phyloP scores from a whole-genome alignment of 2,329 filamentous ascomycete genomes.

The Alternaria solani region DNA sequence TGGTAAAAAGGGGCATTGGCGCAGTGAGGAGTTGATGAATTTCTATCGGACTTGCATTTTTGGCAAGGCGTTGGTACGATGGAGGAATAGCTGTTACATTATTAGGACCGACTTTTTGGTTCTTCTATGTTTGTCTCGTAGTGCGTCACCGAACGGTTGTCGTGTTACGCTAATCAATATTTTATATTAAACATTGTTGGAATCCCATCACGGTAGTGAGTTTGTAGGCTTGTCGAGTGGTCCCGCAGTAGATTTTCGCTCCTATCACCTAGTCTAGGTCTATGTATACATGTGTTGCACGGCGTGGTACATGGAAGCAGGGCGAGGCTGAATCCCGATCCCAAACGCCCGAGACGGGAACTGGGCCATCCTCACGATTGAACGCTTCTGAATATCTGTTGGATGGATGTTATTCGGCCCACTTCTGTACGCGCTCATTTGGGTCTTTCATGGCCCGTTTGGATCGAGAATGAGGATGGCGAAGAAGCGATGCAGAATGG shows the following conservation, averaged over 20 bases:
- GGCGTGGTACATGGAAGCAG: not conserved
- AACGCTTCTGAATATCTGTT: too few relatives aligned
- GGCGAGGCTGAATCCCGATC: too few relatives aligned
- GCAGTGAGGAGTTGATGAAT: not conserved
- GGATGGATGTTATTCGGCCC: not conserved
- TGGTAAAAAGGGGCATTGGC: not conserved
- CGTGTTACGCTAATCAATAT: not conserved
- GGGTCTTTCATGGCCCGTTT: not conserved
- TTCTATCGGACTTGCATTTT: not conserved
- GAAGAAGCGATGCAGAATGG: not conserved
- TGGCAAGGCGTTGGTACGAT: not conserved
- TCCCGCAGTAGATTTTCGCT: not conserved
- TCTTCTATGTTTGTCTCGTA: not conserved
- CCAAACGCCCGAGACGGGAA: too few relatives aligned
- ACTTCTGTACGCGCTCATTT: not conserved
- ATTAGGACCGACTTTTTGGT: not conserved
- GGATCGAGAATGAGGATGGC: not conserved
- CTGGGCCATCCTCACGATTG: too few relatives aligned
- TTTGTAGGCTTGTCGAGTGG: not conserved
- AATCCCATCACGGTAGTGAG: not conserved
- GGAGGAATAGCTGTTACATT: not conserved
- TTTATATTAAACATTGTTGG: not conserved
- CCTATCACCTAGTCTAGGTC: not conserved
- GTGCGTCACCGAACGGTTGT: not conserved
- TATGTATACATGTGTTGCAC: not conserved